A percentile compares a stretch with the other conserved stretches of the same genome.
phyloP scores from a whole-genome alignment of 352 stramenopile species.

The Globisporangium ultimum region DNA sequence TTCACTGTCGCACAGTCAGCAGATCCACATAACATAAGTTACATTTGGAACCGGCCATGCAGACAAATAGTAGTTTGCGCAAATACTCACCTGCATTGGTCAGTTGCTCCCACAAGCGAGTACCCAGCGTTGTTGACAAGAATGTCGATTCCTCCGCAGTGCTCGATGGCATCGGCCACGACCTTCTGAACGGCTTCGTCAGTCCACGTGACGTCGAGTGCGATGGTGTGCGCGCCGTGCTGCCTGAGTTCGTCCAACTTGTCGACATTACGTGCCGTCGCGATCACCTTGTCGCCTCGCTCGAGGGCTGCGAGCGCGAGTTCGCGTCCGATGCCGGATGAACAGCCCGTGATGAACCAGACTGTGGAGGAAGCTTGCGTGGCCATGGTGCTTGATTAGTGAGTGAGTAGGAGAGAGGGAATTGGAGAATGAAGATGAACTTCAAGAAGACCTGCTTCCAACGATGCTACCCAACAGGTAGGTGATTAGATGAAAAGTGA shows the following conservation, averaged over 20 bases:
- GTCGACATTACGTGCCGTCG: slow-evolving; percentile 26
- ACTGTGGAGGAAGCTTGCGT: no score
- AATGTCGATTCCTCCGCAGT: slow-evolving; percentile 24
- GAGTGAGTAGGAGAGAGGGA: no score
- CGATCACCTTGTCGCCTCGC: slow-evolving; percentile 33
- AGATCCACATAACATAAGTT: no score
- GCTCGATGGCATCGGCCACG: slow-evolving; percentile 12
- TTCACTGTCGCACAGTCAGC: slow-evolving; percentile 6
- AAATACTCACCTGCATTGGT: slow-evolving; percentile 32
- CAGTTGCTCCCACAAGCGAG: slow-evolving; percentile 28
- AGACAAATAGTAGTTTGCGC: no score
- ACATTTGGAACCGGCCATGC: no score
- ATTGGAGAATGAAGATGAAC: no score
- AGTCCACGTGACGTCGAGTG: slow-evolving; percentile 31
- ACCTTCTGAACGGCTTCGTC: slow-evolving; percentile 25
- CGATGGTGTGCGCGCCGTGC: slow-evolving; percentile 27
- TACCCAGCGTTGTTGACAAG: slow-evolving; percentile 51
- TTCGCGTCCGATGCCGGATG: slow-evolving; percentile 15
- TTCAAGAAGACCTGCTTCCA: no score
- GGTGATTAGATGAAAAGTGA: no score
- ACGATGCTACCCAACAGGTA: no score
- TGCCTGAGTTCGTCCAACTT: slow-evolving; percentile 24
- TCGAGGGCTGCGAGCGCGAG: slow-evolving; percentile 27
- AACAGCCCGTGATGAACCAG: slow-evolving; percentile 21
- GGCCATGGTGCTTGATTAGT: no score